These are phyloP conservation scores for Epicoccum nigrum DNA, from an alignment of 2,329 filamentous ascomycete species.

Conservation along the genomic window DNA sequence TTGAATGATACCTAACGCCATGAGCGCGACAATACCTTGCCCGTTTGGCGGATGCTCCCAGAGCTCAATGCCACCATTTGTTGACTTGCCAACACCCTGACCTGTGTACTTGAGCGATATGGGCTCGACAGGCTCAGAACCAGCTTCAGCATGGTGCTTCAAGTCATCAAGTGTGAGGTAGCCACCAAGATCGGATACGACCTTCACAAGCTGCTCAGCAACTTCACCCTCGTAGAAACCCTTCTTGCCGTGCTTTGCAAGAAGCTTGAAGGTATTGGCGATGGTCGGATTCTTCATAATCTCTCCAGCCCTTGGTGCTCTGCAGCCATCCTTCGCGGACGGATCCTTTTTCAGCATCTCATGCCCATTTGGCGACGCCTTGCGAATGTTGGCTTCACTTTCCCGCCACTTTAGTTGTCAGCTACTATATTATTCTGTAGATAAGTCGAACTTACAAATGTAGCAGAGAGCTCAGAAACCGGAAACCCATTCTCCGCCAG, in stretches of 20 bases:
- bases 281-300: constrained; percentile 86
- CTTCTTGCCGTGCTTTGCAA: constrained; percentile 81
- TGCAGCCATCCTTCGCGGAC: constrained; percentile 68
- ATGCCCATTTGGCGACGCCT: constrained; percentile 80
- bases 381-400: constrained; percentile 67
- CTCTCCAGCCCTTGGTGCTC: constrained; percentile 80
- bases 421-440: background rate
- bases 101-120: constrained; percentile 81
- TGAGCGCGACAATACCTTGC: constrained; percentile 92
- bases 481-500: constrained; percentile 89
- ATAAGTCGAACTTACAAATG: constrained; percentile 63
- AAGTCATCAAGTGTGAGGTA: constrained; percentile 81
- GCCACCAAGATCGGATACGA: constrained; percentile 76
- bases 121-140: constrained; percentile 81
- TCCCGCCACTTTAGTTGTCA: constrained; percentile 68
- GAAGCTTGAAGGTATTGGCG: constrained; percentile 77
- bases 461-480: constrained; percentile 78
- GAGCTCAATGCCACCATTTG: constrained; percentile 70
- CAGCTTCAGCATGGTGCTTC: constrained; percentile 71
- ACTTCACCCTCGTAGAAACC: constrained; percentile 90
- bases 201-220: constrained; percentile 80
- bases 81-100: constrained; percentile 61
- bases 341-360: constrained; percentile 87
- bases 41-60: constrained; percentile 99
- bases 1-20: constrained; percentile 91